phyloP scores from a whole-genome alignment of 371 early-diverging fungal species.

The Mucor racemosus region DNA sequence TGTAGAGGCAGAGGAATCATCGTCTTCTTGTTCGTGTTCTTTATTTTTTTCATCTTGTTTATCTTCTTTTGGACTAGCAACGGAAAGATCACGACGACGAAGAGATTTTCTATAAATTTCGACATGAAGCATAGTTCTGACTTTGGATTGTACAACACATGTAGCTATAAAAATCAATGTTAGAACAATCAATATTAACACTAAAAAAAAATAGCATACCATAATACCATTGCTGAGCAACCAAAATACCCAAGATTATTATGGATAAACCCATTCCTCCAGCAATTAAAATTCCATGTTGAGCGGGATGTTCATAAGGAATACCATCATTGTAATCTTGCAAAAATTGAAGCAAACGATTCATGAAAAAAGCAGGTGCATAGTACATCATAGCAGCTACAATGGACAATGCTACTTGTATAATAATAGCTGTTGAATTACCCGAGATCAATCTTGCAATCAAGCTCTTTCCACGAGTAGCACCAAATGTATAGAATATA shows the following conservation, averaged over 20 bases:
- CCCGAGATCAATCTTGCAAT: conserved; percentile 8
- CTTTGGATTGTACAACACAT: conserved; percentile 36
- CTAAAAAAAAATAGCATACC: conserved; percentile 1
- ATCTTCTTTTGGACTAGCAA: neutral
- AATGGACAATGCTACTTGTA: conserved; percentile 11
- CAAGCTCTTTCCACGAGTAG: conserved; percentile 2
- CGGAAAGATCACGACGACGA: conserved; percentile 40
- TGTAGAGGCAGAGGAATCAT: conserved; percentile 33
- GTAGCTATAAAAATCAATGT: neutral
- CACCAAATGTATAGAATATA: conserved; percentile 21
- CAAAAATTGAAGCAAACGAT: conserved; percentile 26
- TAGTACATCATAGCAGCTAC: conserved; percentile 21
- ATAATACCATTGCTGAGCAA: conserved; percentile 43
- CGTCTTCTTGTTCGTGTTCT: conserved; percentile 21
- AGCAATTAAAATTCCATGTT: conserved; percentile 29
- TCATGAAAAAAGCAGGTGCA: conserved; percentile 30
- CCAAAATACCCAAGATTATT: conserved; percentile 29
- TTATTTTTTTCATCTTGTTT: conserved; percentile 5
- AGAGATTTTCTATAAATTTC: conserved; percentile 50
- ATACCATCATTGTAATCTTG: conserved; percentile 18
- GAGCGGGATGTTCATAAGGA: neutral
- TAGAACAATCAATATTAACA: too few species aligned
- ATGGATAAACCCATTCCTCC: conserved; percentile 40
- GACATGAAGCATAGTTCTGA: conserved; percentile 38
- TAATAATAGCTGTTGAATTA: neutral